phyloP scores from a whole-genome alignment of 352 stramenopile species.

The Phytophthora pini region DNA sequence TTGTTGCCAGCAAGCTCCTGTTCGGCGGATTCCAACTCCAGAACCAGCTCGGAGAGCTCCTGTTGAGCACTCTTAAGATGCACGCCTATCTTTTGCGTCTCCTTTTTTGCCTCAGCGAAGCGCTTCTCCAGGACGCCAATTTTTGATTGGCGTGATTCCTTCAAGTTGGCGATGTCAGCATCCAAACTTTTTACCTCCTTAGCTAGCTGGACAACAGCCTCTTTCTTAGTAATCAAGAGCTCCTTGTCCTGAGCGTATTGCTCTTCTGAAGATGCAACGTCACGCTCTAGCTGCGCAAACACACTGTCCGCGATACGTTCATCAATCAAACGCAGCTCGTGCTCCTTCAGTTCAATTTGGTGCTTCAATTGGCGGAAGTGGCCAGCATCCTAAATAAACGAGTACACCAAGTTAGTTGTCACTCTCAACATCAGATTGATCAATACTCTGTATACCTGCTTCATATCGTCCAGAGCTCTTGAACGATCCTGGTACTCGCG shows the following conservation, averaged over 20 bases:
- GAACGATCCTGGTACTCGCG: conserved; percentile 72
- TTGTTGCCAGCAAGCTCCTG: conserved; percentile 70
- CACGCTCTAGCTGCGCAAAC: conserved; percentile 79
- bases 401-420: conserved; percentile 10
- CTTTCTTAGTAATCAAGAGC: conserved; percentile 64
- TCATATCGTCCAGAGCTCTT: conserved; percentile 67
- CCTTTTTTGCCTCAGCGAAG: conserved; percentile 79
- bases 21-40: conserved; percentile 78
- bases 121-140: conserved; percentile 82
- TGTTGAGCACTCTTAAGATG: conserved; percentile 73
- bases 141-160: conserved; percentile 80
- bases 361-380: conserved; percentile 78
- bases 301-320: conserved; percentile 83
- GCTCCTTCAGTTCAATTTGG: conserved; percentile 85
- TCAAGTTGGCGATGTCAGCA: conserved; percentile 83
- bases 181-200: conserved; percentile 78
- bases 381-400: conserved; percentile 57
- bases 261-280: conserved; percentile 70
- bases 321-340: conserved; percentile 79
- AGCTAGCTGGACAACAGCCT: conserved; percentile 78
- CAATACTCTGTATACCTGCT: conserved; percentile 49
- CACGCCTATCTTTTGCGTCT: conserved; percentile 64
- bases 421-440: background rate
- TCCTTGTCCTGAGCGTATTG: conserved; percentile 78
- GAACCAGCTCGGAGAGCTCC: conserved; percentile 70